A percentile compares a stretch with the other conserved stretches of the same genome.
These are phyloP conservation scores for Podaxis carcinomalis DNA, from an alignment of 768 basidiomycete species.

Conservation along the genomic window DNA sequence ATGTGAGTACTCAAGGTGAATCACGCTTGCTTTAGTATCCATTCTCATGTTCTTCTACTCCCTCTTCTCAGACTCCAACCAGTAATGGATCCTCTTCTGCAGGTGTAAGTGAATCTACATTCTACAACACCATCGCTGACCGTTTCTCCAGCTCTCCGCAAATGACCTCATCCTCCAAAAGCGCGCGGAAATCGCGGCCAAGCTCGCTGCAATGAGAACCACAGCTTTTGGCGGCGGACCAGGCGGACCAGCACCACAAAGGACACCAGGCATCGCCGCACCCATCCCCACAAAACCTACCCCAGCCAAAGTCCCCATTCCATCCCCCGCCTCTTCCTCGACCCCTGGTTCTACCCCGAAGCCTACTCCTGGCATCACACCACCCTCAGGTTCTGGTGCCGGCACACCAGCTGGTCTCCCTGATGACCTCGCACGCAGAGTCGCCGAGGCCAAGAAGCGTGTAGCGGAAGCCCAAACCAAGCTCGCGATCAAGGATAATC, in stretches of 20 bases:
- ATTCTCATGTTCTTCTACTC: conserved; percentile 68
- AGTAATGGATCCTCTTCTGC: conserved; percentile 39
- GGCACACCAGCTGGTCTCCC: conserved; percentile 40
- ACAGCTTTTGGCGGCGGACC: conserved; percentile 25
- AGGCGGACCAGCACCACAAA: conserved; percentile 11
- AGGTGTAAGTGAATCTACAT: conserved; percentile 35
- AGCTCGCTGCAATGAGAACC: conserved; percentile 71
- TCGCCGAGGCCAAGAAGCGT: conserved; percentile 83
- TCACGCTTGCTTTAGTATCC: conserved; percentile 39
- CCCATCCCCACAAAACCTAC: conserved; percentile 35
- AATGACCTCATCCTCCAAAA: conserved; percentile 79
- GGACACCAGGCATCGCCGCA: conserved; percentile 29
- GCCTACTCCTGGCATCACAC: conserved; percentile 16
- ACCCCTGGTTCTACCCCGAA: conserved; percentile 33
- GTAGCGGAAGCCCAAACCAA: conserved; percentile 82
- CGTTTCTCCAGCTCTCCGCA: conserved; percentile 36
- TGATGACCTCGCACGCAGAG: conserved; percentile 64
- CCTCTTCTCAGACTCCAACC: conserved; percentile 46
- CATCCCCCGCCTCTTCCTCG: conserved; percentile 29
- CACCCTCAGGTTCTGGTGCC: conserved; percentile 19
- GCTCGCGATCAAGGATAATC: conserved; percentile 74
- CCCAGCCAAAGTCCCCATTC: conserved; percentile 26
- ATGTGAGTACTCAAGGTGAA: conserved; percentile 86
- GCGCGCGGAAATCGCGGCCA: conserved; percentile 80
- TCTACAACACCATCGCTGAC: conserved; percentile 6